Evolutionary conservation across 2,329 filamentous ascomycete species (phyloP), one percentile per base, ranked within the genome.

Genomic region (Apiospora malaysiana): DNA sequence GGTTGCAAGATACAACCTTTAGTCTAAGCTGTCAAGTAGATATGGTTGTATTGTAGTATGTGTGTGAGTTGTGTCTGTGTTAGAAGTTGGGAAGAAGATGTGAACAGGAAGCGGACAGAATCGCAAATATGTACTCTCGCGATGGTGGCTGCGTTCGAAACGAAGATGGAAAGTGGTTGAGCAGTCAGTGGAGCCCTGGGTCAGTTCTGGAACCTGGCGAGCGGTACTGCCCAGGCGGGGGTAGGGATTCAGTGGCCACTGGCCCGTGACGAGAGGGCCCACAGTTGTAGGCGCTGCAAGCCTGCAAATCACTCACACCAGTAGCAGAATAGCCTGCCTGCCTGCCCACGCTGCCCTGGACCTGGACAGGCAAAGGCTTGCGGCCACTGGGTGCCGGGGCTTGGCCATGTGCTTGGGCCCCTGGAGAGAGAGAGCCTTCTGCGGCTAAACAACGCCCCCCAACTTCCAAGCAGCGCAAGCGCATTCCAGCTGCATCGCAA

Each of bases 121-220:
- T 45, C 66, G 69, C 40, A 43, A 69, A 67, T 71, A 71, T 71
- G 70, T 71, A 71, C 45, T 65, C 25, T 63, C 46, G 18, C 37
- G 56, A 70, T 37, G 46, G 70, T 71, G 70, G 70, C 70, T 69
- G 70, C 70, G 70, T 68, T 46, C 45, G 69, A 68, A 69, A 42
- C 63, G 43, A 25, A 43, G 27, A 70, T 63, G 56, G 45, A 46
- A 32, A 47, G 69, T 37, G 45, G 63, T 67, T 66, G 63, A 66
- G n/a, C 18, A 27, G 25, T 37, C 65, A 37, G 65, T 63, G 56
- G 56, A 63, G 21, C 56, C 56, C 56, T 21, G 27, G 18, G 32
- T 40, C 56, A 63, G 56, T 63, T 40, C 56, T 63, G 56, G 51
- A 59, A 59, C 51, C 51, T 59, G 51, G 51, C 51, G 27, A 59